Percentiles rank a stretch among this genome's conserved stretches.
phyloP scores from a whole-genome alignment of 768 basidiomycete genomes.

The Kwoniella shandongensis region DNA sequence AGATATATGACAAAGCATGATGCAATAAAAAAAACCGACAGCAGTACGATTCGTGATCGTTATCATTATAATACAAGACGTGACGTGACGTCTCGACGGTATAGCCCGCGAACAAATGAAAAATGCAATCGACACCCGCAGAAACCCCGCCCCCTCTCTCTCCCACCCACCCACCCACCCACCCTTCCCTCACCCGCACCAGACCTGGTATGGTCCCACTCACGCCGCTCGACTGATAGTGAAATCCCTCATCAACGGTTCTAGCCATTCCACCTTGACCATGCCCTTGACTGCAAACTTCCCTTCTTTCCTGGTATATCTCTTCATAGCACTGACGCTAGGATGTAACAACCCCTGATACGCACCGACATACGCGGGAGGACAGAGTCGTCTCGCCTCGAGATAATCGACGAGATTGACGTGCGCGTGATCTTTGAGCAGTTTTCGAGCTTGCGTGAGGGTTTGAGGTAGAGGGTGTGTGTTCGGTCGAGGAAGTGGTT shows the following conservation, averaged over 20 bases:
- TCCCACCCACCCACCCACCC: no score
- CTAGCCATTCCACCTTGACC: slow-evolving; percentile 41
- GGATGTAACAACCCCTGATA: slow-evolving; percentile 28
- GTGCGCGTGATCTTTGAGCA: slow-evolving; percentile 35
- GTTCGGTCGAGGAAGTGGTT: background rate
- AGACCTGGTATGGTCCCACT: no score
- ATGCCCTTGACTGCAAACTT: slow-evolving; percentile 23
- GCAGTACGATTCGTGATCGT: no score
- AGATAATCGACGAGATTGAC: slow-evolving; percentile 47
- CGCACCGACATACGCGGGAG: slow-evolving; percentile 17
- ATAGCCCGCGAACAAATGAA: no score
- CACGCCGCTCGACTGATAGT: slow-evolving; percentile 13
- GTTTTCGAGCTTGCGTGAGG: slow-evolving; percentile 24
- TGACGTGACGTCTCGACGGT: no score
- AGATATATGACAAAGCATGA: background rate
- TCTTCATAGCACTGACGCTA: slow-evolving; percentile 18
- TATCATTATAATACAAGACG: no score
- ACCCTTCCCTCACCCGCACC: no score
- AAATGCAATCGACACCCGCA: no score
- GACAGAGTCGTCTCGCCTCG: slow-evolving; percentile 22
- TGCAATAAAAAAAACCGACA: no score
- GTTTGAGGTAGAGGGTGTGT: slow-evolving; percentile 28
- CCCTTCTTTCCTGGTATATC: slow-evolving; percentile 25
- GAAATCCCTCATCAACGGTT: slow-evolving; percentile 43
- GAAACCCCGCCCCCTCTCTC: no score